Evolutionary conservation across 1,284 basidiomycete species (phyloP), one percentile per base, ranked within the genome.

Genomic region (Ceraceosorus bombacis): DNA sequence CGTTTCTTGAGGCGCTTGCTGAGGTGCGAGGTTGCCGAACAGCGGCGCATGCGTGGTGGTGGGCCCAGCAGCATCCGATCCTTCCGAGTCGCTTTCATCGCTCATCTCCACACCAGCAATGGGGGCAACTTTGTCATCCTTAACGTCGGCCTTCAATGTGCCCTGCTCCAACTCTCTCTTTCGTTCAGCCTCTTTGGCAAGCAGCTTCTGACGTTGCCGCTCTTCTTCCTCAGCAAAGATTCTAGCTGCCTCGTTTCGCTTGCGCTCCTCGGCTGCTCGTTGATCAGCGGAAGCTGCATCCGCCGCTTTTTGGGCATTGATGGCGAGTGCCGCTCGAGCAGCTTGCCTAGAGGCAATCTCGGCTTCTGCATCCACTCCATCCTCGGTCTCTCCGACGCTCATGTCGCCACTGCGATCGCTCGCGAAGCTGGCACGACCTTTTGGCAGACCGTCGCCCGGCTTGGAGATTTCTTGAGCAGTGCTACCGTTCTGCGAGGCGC

Each of bases 31-130:
- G 10, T 10, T 10, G 43, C 67, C 66, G 54, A 71, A 72, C 50
- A 72, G 65, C 7, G 71, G 71, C n/a, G 70, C 70, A 60, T 73
- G 70, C 3, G 70, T 73, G 53, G 67, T 63, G n/a, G 49, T 46
- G 12, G 51, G 49, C 12, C 17, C 54, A 13, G 10, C 46, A 2
- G 40, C 56, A 37, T 50, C 56, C 15, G 53, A 65, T 61, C 64
- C 71, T 52, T 73, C 72, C 53, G 68, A 68, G 56, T 74, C 74
- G 57, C 71, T 71, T 59, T 73, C 74, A 61, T 75, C 74, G 61
- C 71, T 71, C 70, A 74, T 72, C 37, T 74, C 73, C 40, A 76
- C 64, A 51, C 70, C 69, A 10, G 66, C 68, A 51, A 75, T 67
- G 27, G 73, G 70, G n/a, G 68, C 68, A 6, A 62, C 54, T 53